A percentile compares a stretch with the other conserved stretches of the same genome.
Evolutionary conservation across 441 rosid species (phyloP).

Genomic region (Cnidoscolus chayamansa): DNA sequence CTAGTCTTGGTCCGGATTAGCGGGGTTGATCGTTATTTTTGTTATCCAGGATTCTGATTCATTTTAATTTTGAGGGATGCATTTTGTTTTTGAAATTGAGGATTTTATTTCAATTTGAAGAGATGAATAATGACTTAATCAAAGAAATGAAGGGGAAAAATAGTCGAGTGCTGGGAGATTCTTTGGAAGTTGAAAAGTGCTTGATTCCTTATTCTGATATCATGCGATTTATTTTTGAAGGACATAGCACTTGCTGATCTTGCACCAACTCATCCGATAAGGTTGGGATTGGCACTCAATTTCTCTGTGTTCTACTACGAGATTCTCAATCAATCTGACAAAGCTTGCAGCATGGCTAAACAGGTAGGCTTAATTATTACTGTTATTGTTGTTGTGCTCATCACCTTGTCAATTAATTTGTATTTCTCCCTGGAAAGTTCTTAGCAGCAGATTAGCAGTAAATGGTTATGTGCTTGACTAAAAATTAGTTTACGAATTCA

Average conservation of each 20-base stretch:
- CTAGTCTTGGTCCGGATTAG: not conserved
- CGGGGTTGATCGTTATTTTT: not conserved
- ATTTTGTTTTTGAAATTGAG: not conserved
- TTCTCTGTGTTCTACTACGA: constrained; percentile 88
- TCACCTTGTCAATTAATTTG: not conserved
- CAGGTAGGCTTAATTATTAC: constrained; percentile 40
- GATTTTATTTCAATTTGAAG: not conserved
- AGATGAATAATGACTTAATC: not conserved
- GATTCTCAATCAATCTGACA: constrained; percentile 80
- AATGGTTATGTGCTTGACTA: not conserved
- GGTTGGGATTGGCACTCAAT: constrained; percentile 75
- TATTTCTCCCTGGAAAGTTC: not conserved
- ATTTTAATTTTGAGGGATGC: not conserved
- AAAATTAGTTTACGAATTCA: too few relatives aligned
- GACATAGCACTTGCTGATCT: constrained; percentile 72
- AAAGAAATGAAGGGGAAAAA: not conserved
- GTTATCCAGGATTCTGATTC: not conserved
- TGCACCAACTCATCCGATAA: constrained; percentile 84
- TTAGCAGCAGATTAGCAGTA: not conserved
- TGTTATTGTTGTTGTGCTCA: not conserved
- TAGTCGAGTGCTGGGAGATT: not conserved
- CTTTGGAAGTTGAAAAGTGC: not conserved
- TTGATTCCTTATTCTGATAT: constrained; percentile 4
- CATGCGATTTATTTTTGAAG: constrained; percentile 25
- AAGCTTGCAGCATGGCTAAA: constrained; percentile 90